Evolutionary conservation across 805 yeast species (phyloP), one percentile per base, ranked within the genome.

Genomic region (Lipomyces spencermartinsiae): DNA sequence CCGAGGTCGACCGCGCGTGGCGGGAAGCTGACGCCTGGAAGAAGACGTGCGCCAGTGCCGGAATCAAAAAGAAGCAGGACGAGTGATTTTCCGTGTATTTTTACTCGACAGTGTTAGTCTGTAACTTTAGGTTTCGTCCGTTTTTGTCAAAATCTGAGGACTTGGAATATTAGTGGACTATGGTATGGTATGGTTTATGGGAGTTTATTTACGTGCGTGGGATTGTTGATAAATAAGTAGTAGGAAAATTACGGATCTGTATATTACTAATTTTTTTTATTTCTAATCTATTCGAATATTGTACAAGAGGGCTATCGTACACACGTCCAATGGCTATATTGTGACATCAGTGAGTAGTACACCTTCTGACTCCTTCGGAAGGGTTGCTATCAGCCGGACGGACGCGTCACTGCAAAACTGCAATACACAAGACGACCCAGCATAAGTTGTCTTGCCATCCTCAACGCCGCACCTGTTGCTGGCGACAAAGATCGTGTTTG

Each of bases 21-120:
- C 85, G 97, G 73, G 98, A 93, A 77, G 88, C 91, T 65, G 97
- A 94, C 77, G 89, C 85, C 70, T 89, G 93, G 88, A 91, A 93
- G 77, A 84, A 83, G 75, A 80, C 79, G 64, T 78, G 76, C 63
- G 73, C 73, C 64, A 72, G 71, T 51, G 74, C 75, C 12, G 75
- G 76, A 39, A 67, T 62, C 65, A 69, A 74, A 61, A 68, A 68
- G 64, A 64, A 55, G 57, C 69, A 55, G n/a, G 70, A 62, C 12
- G 73, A 64, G n/a, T 61, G 46, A 29, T 53, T 55, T 12, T 25
- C 29, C 6, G 12, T 49, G 58, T 31, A 33, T n/a, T 59, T 33
- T 22, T 53, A 53, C 2, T 43, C 10, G 14, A 37, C 14, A 37
- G 19, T 25, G 29, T n/a, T 49, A 4, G 22, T 49, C 19, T 49